A percentile compares a stretch with the other conserved stretches of the same genome.
These are phyloP conservation scores for Xerocomus amazonicus DNA, from an alignment of 1,284 basidiomycete species.

Conservation along the genomic window DNA sequence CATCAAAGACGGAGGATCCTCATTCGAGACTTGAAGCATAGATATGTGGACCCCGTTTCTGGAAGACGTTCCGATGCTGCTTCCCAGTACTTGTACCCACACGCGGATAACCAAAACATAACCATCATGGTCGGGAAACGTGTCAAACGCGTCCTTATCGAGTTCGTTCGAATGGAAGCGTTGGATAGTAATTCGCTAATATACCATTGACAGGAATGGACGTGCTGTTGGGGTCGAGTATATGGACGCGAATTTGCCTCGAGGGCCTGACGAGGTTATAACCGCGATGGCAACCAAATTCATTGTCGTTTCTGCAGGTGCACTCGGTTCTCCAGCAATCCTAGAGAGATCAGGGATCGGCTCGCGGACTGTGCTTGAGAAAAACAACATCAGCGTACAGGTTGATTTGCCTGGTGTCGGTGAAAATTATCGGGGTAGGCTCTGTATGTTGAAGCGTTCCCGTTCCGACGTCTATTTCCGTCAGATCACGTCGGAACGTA, in stretches of 20 bases:
- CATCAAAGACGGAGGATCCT: not conserved
- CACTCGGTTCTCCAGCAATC: slow-evolving; percentile 54
- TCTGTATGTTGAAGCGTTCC: rapidly evolving
- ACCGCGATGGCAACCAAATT: slow-evolving; percentile 30
- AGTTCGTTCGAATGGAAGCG: not conserved
- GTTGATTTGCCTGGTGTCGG: slow-evolving; percentile 57
- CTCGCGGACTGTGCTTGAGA: slow-evolving; percentile 36
- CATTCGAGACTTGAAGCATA: not conserved
- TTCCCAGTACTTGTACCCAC: not conserved
- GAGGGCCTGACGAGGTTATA: slow-evolving; percentile 18
- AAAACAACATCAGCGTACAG: slow-evolving; percentile 37
- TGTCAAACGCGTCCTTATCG: not conserved
- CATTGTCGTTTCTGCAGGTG: slow-evolving; percentile 48
- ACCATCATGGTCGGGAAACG: not conserved
- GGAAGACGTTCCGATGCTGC: not conserved
- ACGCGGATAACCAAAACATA: not conserved
- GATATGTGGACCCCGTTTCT: not conserved
- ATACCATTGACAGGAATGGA: slow-evolving; percentile 35
- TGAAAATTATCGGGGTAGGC: slow-evolving; percentile 1
- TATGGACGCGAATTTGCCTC: slow-evolving; percentile 34
- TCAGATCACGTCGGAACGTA: slow-evolving; percentile 44
- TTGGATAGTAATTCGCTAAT: not conserved
- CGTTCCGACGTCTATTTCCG: not conserved
- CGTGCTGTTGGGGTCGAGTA: slow-evolving; percentile 58
- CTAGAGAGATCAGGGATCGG: slow-evolving; percentile 57